Evolutionary conservation across 2,329 filamentous ascomycete species (phyloP).

Genomic region (Exophiala oligosperma): DNA sequence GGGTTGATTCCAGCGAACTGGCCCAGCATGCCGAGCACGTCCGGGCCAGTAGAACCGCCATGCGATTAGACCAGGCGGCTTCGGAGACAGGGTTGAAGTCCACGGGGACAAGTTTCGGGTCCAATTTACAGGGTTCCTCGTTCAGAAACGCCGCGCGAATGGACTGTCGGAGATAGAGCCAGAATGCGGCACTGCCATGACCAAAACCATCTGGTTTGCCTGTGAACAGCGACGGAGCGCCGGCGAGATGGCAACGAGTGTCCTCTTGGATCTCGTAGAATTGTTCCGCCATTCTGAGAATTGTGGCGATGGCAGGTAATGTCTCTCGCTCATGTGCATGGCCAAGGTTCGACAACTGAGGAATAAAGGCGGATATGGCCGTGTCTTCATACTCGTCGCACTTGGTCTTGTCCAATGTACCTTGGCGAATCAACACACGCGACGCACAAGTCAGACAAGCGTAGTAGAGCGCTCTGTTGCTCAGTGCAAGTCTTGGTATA

Average conservation of each 20-base stretch:
- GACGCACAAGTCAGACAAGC: constrained; percentile 6
- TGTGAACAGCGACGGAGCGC: constrained; percentile 9
- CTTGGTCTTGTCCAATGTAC: not conserved
- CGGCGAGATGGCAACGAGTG: constrained; percentile 3
- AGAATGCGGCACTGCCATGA: not conserved
- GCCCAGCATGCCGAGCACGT: not conserved
- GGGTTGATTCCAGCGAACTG: not conserved
- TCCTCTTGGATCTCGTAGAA: constrained; percentile 11
- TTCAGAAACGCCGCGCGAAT: constrained; percentile 10
- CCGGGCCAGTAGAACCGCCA: not conserved
- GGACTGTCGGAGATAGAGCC: constrained; percentile 10
- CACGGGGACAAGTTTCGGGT: not conserved
- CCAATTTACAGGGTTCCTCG: constrained; percentile 10
- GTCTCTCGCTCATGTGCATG: not conserved
- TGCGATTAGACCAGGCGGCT: constrained; percentile 11
- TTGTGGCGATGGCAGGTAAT: not conserved
- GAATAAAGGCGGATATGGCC: not conserved
- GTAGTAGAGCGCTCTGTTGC: not conserved
- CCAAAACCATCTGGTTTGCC: not conserved
- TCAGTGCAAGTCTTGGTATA: constrained; percentile 2
- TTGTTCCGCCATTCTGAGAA: constrained; percentile 12
- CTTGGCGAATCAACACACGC: not conserved
- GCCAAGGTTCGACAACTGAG: not conserved
- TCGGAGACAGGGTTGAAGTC: not conserved
- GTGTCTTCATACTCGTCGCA: constrained; percentile 2